These are phyloP conservation scores for Candida boidinii DNA, from an alignment of 805 yeast species.

Conservation along the genomic window DNA sequence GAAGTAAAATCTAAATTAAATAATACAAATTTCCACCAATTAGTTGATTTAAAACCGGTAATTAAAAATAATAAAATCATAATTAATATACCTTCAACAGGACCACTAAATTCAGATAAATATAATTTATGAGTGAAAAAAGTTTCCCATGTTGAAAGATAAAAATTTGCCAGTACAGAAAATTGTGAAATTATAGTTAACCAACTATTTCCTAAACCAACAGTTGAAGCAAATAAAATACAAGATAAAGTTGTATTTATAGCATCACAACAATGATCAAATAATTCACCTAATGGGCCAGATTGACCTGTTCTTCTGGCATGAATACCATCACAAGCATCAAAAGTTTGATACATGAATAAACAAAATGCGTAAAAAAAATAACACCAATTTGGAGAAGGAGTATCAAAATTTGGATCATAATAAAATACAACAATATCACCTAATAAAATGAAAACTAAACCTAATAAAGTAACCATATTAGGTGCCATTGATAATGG, in stretches of 20 bases:
- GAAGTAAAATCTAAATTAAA: slow-evolving; percentile 30
- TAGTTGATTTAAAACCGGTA: slow-evolving; percentile 67
- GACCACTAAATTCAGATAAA: slow-evolving; percentile 78
- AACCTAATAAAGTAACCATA: slow-evolving; percentile 74
- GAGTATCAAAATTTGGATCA: slow-evolving; percentile 58
- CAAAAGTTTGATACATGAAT: slow-evolving; percentile 90
- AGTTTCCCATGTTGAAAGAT: slow-evolving; percentile 92
- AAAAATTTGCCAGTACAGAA: slow-evolving; percentile 73
- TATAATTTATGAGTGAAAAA: slow-evolving; percentile 80
- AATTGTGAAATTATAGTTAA: slow-evolving; percentile 55
- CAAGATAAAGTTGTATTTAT: slow-evolving; percentile 67
- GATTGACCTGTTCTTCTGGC: slow-evolving; percentile 94
- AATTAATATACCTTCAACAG: slow-evolving; percentile 86
- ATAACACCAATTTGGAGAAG: slow-evolving; percentile 70
- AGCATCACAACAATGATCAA: slow-evolving; percentile 79
- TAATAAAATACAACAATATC: slow-evolving; percentile 56
- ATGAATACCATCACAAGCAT: slow-evolving; percentile 93
- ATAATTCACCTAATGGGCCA: slow-evolving; percentile 90
- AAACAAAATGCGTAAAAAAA: slow-evolving; percentile 71
- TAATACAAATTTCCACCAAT: slow-evolving; percentile 46
- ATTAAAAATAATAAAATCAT: slow-evolving; percentile 43
- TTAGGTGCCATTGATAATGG: slow-evolving; percentile 92
- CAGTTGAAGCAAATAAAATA: slow-evolving; percentile 65
- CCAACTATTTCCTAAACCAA: slow-evolving; percentile 67
- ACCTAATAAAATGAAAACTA: slow-evolving; percentile 60